phyloP scores from a whole-genome alignment of 228 moss, liverwort and hornwort genomes.

The Sphagnum fallax region DNA sequence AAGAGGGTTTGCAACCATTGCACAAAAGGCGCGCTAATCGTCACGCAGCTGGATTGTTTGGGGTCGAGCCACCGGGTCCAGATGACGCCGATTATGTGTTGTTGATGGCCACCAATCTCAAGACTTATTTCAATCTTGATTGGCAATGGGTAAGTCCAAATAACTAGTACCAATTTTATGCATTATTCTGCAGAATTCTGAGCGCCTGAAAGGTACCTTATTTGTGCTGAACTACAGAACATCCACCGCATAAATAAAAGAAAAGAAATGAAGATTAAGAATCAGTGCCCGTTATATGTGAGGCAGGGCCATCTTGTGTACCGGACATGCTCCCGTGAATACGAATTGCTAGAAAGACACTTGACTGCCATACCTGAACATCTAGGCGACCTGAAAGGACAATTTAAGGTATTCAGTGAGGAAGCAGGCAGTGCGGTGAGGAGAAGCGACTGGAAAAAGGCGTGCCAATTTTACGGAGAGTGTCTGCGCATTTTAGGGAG shows the following conservation, averaged over 20 bases:
- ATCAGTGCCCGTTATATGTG: background rate
- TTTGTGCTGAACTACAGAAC: background rate
- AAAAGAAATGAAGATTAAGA: background rate
- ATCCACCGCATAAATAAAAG: background rate
- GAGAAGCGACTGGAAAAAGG: background rate
- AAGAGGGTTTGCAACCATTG: constrained; percentile 7
- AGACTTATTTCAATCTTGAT: background rate
- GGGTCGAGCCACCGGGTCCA: background rate
- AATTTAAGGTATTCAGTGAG: background rate
- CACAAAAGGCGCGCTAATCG: constrained; percentile 1
- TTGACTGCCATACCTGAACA: constrained; percentile 7
- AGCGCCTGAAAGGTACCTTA: too few species aligned
- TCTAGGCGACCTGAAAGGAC: background rate
- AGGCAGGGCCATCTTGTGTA: constrained; percentile 13
- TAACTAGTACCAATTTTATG: background rate
- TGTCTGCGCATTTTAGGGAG: constrained; percentile 9
- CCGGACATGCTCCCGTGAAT: background rate
- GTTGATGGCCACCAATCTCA: background rate
- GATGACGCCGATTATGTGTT: background rate
- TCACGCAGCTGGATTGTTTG: background rate
- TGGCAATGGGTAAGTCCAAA: background rate
- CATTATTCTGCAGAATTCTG: background rate
- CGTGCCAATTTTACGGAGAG: constrained; percentile 8
- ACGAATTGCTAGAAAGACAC: constrained; percentile 8
- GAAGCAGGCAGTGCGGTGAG: constrained; percentile 1